phyloP scores from a whole-genome alignment of 108 stramenopile genomes.

The Cyclostephanos invisitatus region DNA sequence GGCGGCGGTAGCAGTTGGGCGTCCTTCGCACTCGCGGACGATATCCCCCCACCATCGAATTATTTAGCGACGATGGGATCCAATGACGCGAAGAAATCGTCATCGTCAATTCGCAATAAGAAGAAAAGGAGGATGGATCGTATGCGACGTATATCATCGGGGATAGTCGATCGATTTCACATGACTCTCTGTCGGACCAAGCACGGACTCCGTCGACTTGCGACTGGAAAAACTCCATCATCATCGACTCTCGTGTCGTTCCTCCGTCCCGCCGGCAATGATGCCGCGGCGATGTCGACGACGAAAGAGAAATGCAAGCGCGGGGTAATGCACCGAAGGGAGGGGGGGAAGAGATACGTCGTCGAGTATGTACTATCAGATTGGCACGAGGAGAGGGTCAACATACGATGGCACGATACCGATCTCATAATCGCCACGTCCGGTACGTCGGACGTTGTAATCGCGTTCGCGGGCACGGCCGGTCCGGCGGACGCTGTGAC shows the following conservation, averaged over 20 bases:
- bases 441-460: conserved; percentile 20
- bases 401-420: conserved; percentile 61
- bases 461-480: conserved; percentile 59
- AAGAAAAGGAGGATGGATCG: neutral
- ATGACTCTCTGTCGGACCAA: neutral
- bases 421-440: conserved; percentile 52
- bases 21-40: conserved; percentile 13
- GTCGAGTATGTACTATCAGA: conserved; percentile 48
- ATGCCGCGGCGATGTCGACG: neutral
- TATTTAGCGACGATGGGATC: neutral
- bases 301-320: conserved; percentile 4
- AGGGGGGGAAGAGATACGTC: conserved; percentile 12
- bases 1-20: neutral
- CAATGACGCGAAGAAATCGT: neutral
- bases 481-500: conserved; percentile 52
- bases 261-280: neutral
- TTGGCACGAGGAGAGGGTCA: conserved; percentile 49
- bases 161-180: conserved; percentile 10
- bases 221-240: neutral
- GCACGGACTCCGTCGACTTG: neutral
- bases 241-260: neutral
- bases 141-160: neutral
- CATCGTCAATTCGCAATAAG: neutral
- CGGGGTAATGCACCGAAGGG: neutral
- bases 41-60: conserved; percentile 3